These are phyloP conservation scores for Zygnema cylindricum DNA, from an alignment of 139 green algal species.

Conservation along the genomic window DNA sequence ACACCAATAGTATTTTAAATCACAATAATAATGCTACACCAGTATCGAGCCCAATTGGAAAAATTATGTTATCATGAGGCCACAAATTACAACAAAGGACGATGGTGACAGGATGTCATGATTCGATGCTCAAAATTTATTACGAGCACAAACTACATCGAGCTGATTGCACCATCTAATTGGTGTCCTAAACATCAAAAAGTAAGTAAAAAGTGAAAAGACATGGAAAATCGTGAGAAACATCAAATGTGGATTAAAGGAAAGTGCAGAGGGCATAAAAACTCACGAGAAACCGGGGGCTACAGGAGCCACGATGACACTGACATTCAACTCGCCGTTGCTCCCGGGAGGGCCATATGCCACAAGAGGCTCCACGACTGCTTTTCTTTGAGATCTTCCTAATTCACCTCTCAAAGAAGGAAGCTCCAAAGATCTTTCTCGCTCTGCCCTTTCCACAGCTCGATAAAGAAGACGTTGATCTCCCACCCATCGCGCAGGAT, in stretches of 20 bases:
- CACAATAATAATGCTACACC: too few species aligned
- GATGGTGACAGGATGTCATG: too few species aligned
- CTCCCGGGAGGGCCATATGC: slow-evolving; percentile 85
- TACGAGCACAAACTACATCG: too few species aligned
- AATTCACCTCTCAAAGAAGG: slow-evolving; percentile 56
- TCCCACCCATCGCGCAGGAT: slow-evolving; percentile 82
- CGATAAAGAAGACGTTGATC: slow-evolving; percentile 82
- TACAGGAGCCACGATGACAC: slow-evolving; percentile 86
- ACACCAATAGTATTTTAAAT: too few species aligned
- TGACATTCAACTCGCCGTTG: slow-evolving; percentile 89
- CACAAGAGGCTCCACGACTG: slow-evolving; percentile 72
- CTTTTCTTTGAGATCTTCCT: slow-evolving; percentile 9
- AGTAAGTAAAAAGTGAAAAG: not conserved
- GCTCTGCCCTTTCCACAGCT: slow-evolving; percentile 75
- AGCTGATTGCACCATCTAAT: not conserved
- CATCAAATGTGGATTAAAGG: not conserved
- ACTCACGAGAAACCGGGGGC: slow-evolving; percentile 73
- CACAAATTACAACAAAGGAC: too few species aligned
- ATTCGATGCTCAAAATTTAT: too few species aligned
- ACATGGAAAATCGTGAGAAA: not conserved
- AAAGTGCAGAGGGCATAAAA: not conserved
- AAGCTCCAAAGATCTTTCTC: slow-evolving; percentile 71
- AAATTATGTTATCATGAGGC: too few species aligned
- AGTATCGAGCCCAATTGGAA: too few species aligned
- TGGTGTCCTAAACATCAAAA: not conserved